Conservation (phyloP, 176 grass and related monocot species). For the Triticum monococcum region DNA sequence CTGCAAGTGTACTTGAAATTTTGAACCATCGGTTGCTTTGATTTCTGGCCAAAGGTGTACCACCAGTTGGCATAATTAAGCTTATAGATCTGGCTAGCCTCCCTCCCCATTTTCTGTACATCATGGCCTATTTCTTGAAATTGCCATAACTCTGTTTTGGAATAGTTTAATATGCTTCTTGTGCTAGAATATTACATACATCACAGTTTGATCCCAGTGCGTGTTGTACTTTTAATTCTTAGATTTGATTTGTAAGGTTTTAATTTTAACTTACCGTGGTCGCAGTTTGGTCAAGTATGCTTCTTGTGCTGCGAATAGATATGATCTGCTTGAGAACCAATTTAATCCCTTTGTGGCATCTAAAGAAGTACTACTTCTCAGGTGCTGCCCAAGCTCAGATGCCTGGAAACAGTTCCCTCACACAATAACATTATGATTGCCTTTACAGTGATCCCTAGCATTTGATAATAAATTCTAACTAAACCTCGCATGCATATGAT, state of each 20-base stretch:
- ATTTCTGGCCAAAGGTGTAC: background rate
- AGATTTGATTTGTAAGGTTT: background rate
- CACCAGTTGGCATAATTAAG: background rate
- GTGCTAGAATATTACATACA: background rate
- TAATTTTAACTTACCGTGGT: background rate
- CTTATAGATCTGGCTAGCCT: background rate
- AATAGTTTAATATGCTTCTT: background rate
- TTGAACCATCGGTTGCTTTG: conserved; percentile 1
- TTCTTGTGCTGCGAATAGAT: background rate
- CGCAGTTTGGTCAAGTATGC: too few species aligned
- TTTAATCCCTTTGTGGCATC: background rate
- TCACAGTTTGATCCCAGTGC: background rate
- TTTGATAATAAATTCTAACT: background rate
- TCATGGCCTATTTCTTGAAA: background rate
- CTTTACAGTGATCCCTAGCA: background rate
- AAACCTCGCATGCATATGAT: background rate
- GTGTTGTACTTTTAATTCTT: background rate
- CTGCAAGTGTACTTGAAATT: conserved; percentile 10
- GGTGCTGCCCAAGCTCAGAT: too few species aligned
- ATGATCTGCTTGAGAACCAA: background rate
- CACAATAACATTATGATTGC: background rate
- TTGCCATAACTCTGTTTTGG: background rate
- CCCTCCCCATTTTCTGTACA: background rate
- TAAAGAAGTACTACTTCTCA: background rate
- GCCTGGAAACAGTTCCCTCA: too few species aligned